These are phyloP conservation scores for Albizia julibrissin DNA, from an alignment of 306 rosid species.

Conservation along the genomic window DNA sequence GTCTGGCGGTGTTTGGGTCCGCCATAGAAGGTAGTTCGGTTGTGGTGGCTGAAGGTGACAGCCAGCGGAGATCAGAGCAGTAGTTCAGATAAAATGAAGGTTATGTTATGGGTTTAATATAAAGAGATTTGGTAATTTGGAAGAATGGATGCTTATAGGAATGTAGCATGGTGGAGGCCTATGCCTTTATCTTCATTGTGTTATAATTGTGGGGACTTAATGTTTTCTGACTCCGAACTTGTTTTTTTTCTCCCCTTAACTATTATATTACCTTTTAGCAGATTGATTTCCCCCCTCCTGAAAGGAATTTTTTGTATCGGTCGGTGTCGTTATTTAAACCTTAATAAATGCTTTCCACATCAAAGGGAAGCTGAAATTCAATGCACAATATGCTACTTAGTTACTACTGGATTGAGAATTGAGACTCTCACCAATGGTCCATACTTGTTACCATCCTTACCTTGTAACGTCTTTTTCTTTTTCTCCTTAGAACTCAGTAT, in stretches of 20 bases:
- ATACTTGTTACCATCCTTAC: background rate
- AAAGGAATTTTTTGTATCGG: background rate
- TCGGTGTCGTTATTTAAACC: background rate
- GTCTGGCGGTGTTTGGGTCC: slow-evolving; percentile 43
- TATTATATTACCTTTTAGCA: background rate
- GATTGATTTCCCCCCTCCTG: background rate
- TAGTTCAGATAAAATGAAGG: background rate
- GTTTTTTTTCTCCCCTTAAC: background rate
- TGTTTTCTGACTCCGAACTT: background rate
- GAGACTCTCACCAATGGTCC: background rate
- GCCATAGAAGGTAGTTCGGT: slow-evolving; percentile 45
- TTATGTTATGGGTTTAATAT: slow-evolving; percentile 23
- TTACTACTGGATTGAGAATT: background rate
- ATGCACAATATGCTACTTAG: background rate
- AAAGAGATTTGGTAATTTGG: slow-evolving; percentile 2
- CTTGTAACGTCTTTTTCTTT: too few relatives aligned
- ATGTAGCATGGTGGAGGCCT: background rate
- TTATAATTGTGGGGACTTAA: background rate
- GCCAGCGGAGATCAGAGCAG: slow-evolving; percentile 16
- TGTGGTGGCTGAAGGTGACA: slow-evolving; percentile 22
- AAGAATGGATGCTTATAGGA: slow-evolving; percentile 12
- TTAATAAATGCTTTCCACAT: background rate
- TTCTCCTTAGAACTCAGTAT: too few relatives aligned
- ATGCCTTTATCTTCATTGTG: background rate
- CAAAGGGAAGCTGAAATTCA: background rate